These are phyloP conservation scores for Domatiomyces globalis DNA, from an alignment of 2,329 filamentous ascomycete species.

Conservation along the genomic window DNA sequence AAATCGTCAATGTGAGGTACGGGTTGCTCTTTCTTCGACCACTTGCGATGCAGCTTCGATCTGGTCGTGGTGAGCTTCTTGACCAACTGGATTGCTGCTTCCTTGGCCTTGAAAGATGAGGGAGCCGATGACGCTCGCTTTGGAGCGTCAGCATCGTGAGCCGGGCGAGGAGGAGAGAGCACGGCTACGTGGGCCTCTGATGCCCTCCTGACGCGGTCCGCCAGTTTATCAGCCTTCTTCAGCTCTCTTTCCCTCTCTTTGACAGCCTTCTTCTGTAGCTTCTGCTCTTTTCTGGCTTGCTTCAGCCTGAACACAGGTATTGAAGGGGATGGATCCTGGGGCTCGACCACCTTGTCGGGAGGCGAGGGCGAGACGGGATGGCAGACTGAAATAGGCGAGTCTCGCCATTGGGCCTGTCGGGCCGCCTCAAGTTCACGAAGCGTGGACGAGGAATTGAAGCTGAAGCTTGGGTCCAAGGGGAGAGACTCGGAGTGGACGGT, in stretches of 20 bases:
- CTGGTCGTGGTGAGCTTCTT: slow-evolving; percentile 9
- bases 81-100: slow-evolving; percentile 12
- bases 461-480: slow-evolving; percentile 6
- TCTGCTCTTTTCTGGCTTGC: slow-evolving; percentile 11
- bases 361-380: slow-evolving; percentile 1
- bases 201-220: not conserved
- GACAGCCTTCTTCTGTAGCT: slow-evolving; percentile 8
- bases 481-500: not conserved
- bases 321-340: slow-evolving; percentile 7
- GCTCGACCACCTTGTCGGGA: slow-evolving; percentile 1
- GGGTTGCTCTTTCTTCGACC: not conserved
- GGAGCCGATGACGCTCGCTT: not conserved
- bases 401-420: slow-evolving; percentile 8
- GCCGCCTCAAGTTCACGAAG: slow-evolving; percentile 11
- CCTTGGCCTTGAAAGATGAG: slow-evolving; percentile 1
- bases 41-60: not conserved
- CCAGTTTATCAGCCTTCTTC: slow-evolving; percentile 1
- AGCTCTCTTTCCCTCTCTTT: slow-evolving; percentile 9
- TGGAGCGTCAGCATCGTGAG: not conserved
- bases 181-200: not conserved
- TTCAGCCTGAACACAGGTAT: slow-evolving; percentile 8
- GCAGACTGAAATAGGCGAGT: slow-evolving; percentile 12
- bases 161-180: not conserved
- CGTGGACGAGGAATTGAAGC: slow-evolving; percentile 13
- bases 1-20: slow-evolving; percentile 14